Evolutionary conservation across 345 rosid species (phyloP), one percentile per base, ranked within the genome.

Genomic region (Arabis alpina): DNA sequence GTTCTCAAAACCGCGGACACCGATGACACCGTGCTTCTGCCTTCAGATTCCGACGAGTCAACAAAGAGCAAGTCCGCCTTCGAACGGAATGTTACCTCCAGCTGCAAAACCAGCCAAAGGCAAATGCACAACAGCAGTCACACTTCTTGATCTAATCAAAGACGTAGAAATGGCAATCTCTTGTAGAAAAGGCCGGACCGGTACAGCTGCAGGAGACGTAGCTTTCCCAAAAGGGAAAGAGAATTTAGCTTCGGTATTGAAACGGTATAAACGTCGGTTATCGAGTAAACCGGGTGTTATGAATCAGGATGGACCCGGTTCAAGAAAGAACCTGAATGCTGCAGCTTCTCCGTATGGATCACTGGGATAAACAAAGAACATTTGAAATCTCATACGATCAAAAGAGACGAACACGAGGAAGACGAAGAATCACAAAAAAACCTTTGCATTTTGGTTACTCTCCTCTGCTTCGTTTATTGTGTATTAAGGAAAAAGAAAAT

Each of bases 191-290:
- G 99, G 99, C 64, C 83, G 92, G 52, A 85, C 83, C 1, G 98
- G 99, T 39, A 95, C 94, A 64, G 90, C 96, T 47, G 98, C 99
- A 10, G 99, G 99, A 5, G 99, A 95, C 43, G 98, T 95, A 14
- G 99, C 98, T 48, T 95, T 88, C 61, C 98, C 96, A 0, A 90
- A 82, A 68, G 99, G 99, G 28, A 95, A 90, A 80, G 96, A 92
- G 81, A 95, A 95, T 60, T 72, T 95, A 73, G 90, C 94, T n/a
- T 92, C 99, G 5, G 99, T 95, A 32, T 89, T 95, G 47, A 95
- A 95, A 64, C 91, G 99, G 49, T 95, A 95, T 83, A 95, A 86
- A 61, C 92, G 99, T 14, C 73, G 98, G 25, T 78, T 95, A 70
- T 75, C 96, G 30, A 84, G 54, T 82, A 92, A 82, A 63, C 82